A percentile compares a stretch with the other conserved stretches of the same genome.
These are phyloP conservation scores for Trypanosomatidae sp. DNA, from an alignment of 208 protist species.

Conservation along the genomic window DNA sequence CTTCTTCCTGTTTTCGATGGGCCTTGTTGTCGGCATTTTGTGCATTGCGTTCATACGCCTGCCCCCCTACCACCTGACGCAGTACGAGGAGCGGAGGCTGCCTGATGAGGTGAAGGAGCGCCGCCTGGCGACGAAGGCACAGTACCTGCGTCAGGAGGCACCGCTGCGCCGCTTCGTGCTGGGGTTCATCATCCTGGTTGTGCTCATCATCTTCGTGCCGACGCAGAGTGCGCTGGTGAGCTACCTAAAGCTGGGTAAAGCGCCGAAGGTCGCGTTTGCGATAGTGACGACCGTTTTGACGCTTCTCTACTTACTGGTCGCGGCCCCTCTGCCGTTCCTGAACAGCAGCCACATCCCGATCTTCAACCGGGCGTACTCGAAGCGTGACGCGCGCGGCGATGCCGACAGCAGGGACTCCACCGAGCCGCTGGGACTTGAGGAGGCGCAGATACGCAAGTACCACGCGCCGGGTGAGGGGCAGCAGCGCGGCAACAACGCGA, in stretches of 20 bases:
- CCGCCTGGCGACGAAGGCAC: conserved; percentile 32
- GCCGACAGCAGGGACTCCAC: not conserved
- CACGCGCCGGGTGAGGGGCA: conserved; percentile 18
- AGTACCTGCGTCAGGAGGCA: conserved; percentile 60
- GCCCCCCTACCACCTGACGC: conserved; percentile 57
- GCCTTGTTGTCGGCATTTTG: conserved; percentile 17
- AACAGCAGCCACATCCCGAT: conserved; percentile 25
- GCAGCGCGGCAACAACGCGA: not conserved
- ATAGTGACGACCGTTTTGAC: conserved; percentile 32
- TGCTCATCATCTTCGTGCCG: conserved; percentile 54
- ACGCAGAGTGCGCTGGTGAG: conserved; percentile 42
- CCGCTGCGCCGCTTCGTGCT: conserved; percentile 52
- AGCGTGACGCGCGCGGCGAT: not conserved
- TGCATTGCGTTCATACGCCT: conserved; percentile 46
- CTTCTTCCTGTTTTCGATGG: conserved; percentile 49
- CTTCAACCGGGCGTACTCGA: not conserved
- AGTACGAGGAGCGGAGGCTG: conserved; percentile 34
- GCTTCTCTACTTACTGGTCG: conserved; percentile 22
- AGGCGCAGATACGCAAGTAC: too few species aligned
- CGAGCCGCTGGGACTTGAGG: not conserved
- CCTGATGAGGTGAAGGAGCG: conserved; percentile 35
- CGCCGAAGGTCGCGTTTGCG: conserved; percentile 34
- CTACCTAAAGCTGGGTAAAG: conserved; percentile 33
- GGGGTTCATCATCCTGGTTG: conserved; percentile 49
- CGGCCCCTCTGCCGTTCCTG: conserved; percentile 32